Percentiles rank a stretch among this genome's conserved stretches.
phyloP scores from a whole-genome alignment of 208 protist genomes.

The Trichomonas gallinae region DNA sequence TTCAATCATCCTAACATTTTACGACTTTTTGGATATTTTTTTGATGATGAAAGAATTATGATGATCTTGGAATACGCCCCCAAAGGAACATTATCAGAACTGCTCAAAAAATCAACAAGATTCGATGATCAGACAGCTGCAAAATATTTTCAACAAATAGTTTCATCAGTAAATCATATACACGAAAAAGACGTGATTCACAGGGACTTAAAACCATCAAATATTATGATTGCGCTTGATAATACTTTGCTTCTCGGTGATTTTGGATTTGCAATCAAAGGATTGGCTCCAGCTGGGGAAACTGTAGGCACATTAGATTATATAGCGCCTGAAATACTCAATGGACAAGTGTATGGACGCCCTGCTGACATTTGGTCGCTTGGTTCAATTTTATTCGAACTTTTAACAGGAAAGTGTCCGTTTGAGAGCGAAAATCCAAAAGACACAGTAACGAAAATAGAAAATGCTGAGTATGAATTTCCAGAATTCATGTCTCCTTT shows the following conservation, averaged over 20 bases:
- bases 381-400: not conserved
- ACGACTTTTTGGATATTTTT: conserved; percentile 82
- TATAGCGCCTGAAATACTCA: not conserved
- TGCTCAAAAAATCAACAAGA: not conserved
- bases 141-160: conserved; percentile 68
- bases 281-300: not conserved
- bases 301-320: not conserved
- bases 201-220: not conserved
- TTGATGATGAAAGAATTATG: conserved; percentile 84
- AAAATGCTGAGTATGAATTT: not conserved
- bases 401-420: not conserved
- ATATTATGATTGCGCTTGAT: not conserved
- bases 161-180: conserved; percentile 76
- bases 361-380: not conserved
- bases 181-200: conserved; percentile 63
- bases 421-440: not conserved
- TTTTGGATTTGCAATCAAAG: not conserved
- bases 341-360: not conserved
- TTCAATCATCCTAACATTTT: conserved; percentile 89
- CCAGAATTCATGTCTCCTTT: not conserved
- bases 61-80: conserved; percentile 94
- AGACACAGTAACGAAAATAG: not conserved
- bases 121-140: conserved; percentile 26
- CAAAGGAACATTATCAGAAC: conserved; percentile 89
- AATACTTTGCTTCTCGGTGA: not conserved